Base-by-base conservation (phyloP, 2,329 filamentous ascomycete species). In the Phialocephala subalpina region DNA sequence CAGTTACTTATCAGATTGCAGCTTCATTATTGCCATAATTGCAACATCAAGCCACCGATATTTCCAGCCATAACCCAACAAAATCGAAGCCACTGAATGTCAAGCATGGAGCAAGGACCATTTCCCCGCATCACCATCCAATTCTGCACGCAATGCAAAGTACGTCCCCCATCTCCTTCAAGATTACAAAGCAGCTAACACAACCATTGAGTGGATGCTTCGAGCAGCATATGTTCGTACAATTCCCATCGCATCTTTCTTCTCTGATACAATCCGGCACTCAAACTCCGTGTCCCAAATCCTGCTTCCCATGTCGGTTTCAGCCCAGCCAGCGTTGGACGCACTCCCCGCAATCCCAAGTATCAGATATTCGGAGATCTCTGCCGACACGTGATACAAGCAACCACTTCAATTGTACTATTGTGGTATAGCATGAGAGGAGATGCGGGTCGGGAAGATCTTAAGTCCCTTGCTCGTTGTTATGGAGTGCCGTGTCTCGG, bases 101-200 rank as follows among this genome's bases (percentile, higher is more conserved):
- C 38, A 40, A 52, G 58, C 33, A 69, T 59, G 63, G 42, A 58
- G 25, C 42, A 38, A 52, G 60, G 62, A 60, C 78, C 79, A 29
- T 81, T 92, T 12, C 94, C 94, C 3, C 88, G 93, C 55, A 85
- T 97, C 61, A 90, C 90, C n/a, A 97, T 97, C 75, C 88, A 91
- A 72, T 97, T 92, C 81, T 97, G 94, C 81, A 97, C 93, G 0
- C 93, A 97, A 80, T 97, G 94, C 80, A 92, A 92, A 81, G 49
- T 53, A 53, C n/a, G 49, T 25, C 18, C n/a, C 27, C 18, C 49
- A 53, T 9, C n/a, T 29, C 49, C 49, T n/a, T n/a, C 2, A 29
- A n/a, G 18, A 53, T 53, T 2, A 14, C 22, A 27, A n/a, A 27
- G 11, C 25, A 53, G n/a, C 49, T 53, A n/a, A 53, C 25, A 52